Base-by-base conservation (phyloP, 176 grass and related monocot species). In the Saccharum spontaneum region DNA sequence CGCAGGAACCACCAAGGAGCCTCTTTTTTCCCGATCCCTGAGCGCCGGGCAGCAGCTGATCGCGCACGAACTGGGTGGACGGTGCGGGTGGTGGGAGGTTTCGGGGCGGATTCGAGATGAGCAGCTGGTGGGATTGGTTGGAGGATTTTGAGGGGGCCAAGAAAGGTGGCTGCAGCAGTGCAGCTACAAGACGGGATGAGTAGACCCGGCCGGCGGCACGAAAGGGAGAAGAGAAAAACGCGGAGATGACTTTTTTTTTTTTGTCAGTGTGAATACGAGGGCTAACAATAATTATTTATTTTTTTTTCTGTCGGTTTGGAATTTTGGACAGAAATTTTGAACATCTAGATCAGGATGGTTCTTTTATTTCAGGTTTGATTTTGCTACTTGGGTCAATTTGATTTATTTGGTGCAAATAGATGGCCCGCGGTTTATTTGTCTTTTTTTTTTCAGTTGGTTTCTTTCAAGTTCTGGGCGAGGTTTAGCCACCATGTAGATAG, bases 101-200 rank as follows among this genome's bases (percentile, higher is more conserved):
- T 77, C 23, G 28, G 64, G 87, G 30, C 2, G 48, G 69, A 52
- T 24, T 76, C 1, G 70, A 65, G 79, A 45, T 5, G 80, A 71
- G 79, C 45, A 45, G 49, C 9, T 77, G 85, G 85, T 65, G 41
- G 63, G 70, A 91, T 81, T 84, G 70, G 84, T 76, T 80, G 89
- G 84, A 84, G 65, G 64, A 78, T 80, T 87, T 31, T 52, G 50
- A 64, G 40, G 85, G 85, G 65, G 16, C 16, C 43, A 34, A 44
- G 77, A 40, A 85, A 52, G 54, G 80, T 59, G 55, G 65, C 65
- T n/a, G n/a, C n/a, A n/a, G n/a, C n/a, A n/a, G n/a, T 82, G 63
- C 15, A 7, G 36, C 78, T 69, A 45, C 63, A 50, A 30, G 62
- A 36, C 62, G 62, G 31, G 71, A 65, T 6, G 78, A 66, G 87